phyloP scores from a whole-genome alignment of 345 rosid species.

The Jatropha curcas region DNA sequence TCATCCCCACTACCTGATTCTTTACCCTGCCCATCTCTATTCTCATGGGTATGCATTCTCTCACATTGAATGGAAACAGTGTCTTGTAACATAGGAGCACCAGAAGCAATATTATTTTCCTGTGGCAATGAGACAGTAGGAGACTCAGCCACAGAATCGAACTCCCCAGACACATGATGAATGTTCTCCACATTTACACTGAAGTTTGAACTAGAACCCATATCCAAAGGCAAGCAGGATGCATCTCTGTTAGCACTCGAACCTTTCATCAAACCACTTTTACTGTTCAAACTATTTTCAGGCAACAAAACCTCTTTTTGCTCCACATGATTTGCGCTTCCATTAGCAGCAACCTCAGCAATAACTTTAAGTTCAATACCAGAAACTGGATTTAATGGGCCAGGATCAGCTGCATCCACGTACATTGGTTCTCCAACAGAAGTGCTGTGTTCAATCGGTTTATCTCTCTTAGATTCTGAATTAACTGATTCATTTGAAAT shows the following conservation, averaged over 20 bases:
- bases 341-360: constrained; percentile 30
- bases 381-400: constrained; percentile 27
- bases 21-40: constrained; percentile 16
- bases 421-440: constrained; percentile 31
- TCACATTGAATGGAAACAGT: constrained; percentile 34
- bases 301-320: constrained; percentile 20
- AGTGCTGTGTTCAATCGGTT: constrained; percentile 17
- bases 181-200: constrained; percentile 23
- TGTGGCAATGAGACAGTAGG: constrained; percentile 22
- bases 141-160: constrained; percentile 33
- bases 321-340: constrained; percentile 25
- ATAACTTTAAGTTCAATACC: constrained; percentile 30
- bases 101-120: constrained; percentile 28
- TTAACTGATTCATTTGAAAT: constrained; percentile 28
- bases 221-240: constrained; percentile 34
- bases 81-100: constrained; percentile 27
- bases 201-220: constrained; percentile 36
- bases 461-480: constrained; percentile 30
- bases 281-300: constrained; percentile 28
- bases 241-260: constrained; percentile 26
- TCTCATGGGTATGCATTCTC: constrained; percentile 28
- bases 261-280: constrained; percentile 36
- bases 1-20: constrained; percentile 34
- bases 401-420: constrained; percentile 26
- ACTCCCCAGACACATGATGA: constrained; percentile 39